These are phyloP conservation scores for Entomortierella lignicola DNA, from an alignment of 192 early-diverging fungal genomes.

Conservation along the genomic window DNA sequence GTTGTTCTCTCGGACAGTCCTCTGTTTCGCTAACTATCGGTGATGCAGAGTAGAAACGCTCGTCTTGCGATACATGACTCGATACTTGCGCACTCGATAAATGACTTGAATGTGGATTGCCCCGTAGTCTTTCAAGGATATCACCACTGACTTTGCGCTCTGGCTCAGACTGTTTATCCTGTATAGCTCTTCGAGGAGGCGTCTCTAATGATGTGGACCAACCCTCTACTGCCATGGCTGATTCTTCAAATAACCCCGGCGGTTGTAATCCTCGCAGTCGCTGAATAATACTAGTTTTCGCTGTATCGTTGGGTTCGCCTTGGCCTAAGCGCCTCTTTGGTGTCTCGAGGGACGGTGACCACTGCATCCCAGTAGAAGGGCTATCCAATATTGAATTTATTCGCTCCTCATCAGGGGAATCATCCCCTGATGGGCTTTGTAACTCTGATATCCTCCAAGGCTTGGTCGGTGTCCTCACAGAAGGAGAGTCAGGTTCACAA, in stretches of 20 bases:
- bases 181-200: constrained; percentile 14
- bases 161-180: background rate
- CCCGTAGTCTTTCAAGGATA: constrained; percentile 26
- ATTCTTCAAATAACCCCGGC: background rate
- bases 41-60: constrained; percentile 24
- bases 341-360: constrained; percentile 36
- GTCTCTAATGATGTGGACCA: constrained; percentile 40
- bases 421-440: background rate
- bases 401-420: background rate
- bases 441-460: background rate
- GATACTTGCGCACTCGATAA: background rate
- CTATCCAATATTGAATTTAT: background rate
- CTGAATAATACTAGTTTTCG: constrained; percentile 1
- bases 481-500: constrained; percentile 6
- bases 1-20: background rate
- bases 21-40: constrained; percentile 1
- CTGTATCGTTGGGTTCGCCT: background rate
- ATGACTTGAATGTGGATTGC: background rate
- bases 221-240: background rate
- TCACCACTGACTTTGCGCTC: background rate
- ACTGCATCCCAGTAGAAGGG: constrained; percentile 9
- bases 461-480: background rate
- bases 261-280: constrained; percentile 24
- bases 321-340: constrained; percentile 5
- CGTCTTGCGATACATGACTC: constrained; percentile 12